A percentile compares a stretch with the other conserved stretches of the same genome.
phyloP scores from a whole-genome alignment of 495 filamentous ascomycete species.

The Penicilliopsis zonata region DNA sequence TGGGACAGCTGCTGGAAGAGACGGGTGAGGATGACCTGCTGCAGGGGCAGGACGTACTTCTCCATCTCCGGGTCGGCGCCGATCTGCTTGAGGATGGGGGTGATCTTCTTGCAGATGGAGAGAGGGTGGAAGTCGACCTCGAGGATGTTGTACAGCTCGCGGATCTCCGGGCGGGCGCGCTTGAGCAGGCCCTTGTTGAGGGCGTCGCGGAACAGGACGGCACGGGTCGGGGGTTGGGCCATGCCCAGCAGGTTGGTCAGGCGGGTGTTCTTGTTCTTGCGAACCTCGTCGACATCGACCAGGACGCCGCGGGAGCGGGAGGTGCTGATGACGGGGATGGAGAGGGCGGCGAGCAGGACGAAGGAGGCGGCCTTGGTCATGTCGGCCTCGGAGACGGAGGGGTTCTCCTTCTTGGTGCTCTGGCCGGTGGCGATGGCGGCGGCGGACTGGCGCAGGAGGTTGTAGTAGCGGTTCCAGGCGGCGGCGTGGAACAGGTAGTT shows the following conservation, averaged over 20 bases:
- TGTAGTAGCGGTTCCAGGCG: conserved; percentile 94
- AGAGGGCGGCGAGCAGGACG: conserved; percentile 87
- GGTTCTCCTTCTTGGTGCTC: conserved; percentile 86
- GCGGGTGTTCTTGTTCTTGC: conserved; percentile 97
- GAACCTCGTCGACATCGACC: conserved; percentile 90
- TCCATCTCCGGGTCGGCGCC: conserved; percentile 92
- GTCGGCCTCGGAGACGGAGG: conserved; percentile 75
- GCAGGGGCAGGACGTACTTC: conserved; percentile 86
- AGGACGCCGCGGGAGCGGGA: conserved; percentile 89
- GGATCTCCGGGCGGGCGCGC: conserved; percentile 84
- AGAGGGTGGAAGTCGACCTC: conserved; percentile 98
- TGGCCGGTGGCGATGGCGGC: conserved; percentile 72
- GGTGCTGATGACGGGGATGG: conserved; percentile 98
- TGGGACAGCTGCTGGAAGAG: conserved; percentile 98
- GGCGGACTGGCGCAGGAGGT: conserved; percentile 84
- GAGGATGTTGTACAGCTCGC: conserved; percentile 92
- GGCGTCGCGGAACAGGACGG: conserved; percentile 87
- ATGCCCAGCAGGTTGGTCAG: conserved; percentile 94
- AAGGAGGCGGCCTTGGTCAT: conserved; percentile 84
- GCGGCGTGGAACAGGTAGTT: conserved; percentile 99
- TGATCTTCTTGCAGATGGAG: conserved; percentile 98
- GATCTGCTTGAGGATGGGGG: conserved; percentile 87
- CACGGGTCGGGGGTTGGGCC: conserved; percentile 75
- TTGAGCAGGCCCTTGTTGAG: conserved; percentile 87
- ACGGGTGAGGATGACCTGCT: conserved; percentile 95